Evolutionary conservation across 148 eudicot genomes (phyloP).

Genomic region (Pharnaceum exiguum): DNA sequence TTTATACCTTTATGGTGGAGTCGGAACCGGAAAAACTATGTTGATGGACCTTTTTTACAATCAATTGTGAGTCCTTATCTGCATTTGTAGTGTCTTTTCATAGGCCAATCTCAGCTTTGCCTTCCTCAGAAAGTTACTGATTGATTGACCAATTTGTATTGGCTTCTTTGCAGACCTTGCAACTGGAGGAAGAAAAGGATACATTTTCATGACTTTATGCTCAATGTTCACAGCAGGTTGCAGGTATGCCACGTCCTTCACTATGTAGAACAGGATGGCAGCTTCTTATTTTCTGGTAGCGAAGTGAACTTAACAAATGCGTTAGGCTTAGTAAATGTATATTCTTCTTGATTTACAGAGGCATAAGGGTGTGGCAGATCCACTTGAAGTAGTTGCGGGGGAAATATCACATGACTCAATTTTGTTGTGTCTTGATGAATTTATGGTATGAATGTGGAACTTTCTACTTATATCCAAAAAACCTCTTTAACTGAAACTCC

Average conservation of each 20-base stretch:
- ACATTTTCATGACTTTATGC: constrained; percentile 98
- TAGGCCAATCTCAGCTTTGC: no score
- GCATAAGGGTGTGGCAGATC: constrained; percentile 84
- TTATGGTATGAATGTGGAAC: constrained; percentile 20
- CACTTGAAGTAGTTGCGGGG: constrained; percentile 81
- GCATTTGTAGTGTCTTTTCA: neutral
- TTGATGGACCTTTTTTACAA: constrained; percentile 86
- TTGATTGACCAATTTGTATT: neutral
- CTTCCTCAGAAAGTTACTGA: neutral
- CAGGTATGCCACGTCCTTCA: constrained; percentile 40
- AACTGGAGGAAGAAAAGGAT: constrained; percentile 89
- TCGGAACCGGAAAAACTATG: constrained; percentile 98
- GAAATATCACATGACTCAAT: constrained; percentile 85
- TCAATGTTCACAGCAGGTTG: constrained; percentile 83
- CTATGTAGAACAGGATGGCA: neutral
- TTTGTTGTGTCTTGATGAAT: constrained; percentile 86
- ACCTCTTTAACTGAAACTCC: no score
- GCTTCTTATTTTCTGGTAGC: neutral
- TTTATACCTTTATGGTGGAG: constrained; percentile 86
- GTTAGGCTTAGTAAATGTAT: no score
- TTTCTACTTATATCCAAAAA: neutral
- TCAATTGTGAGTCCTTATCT: constrained; percentile 60
- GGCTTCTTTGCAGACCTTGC: constrained; percentile 52
- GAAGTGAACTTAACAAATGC: no score
- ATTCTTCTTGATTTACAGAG: constrained; percentile 39